Base-by-base conservation (phyloP, 129 eudicot species). In the Calendula officinalis region DNA sequence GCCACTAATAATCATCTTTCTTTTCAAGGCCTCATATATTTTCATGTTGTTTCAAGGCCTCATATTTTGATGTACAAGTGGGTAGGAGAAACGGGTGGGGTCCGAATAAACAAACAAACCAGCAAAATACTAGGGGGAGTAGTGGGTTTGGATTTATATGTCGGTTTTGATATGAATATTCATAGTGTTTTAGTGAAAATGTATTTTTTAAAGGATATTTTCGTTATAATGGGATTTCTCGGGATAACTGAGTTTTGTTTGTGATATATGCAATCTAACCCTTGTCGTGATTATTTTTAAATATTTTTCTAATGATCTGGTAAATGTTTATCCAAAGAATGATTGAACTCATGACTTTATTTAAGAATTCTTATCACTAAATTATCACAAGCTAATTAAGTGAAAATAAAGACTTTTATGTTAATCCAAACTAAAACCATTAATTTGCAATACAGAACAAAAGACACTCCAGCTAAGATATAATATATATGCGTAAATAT, bases 131-230 rank as follows among this genome's bases (percentile, higher is more conserved):
- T 27, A 48, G 34, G 32, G 8, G 33, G 32, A 68, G 36, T 48
- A 46, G 49, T 37, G 42, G 50, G 64, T 56, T 64, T 64, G 77
- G 71, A 73, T 46, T 64, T 45, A 36, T 73, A 36, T 73, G 60
- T 27, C 45, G 66, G 66, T 64, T 64, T 64, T 56, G 60, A 64
- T 55, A 44, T 45, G 44, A 73, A 73, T 66, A 45, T 35, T 72
- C 58, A 64, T 27, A 34, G 64, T 72, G 57, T 64, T 64, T 35
- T 64, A 55, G 71, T 45, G 77, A 47, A 63, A 46, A 54, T 22
- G 30, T 0, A 22, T 0, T 2, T 22, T n/a, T n/a, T n/a, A n/a
- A n/a, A n/a, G n/a, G 30, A 2, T 22, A 22, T 22, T 22, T 2
- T 22, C 1, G 30, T 22, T 0, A 22, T 2, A 22, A 22, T 22